These are phyloP conservation scores for Pinus tabuliformis DNA, from an alignment of 75 land plant species.

Conservation along the genomic window DNA sequence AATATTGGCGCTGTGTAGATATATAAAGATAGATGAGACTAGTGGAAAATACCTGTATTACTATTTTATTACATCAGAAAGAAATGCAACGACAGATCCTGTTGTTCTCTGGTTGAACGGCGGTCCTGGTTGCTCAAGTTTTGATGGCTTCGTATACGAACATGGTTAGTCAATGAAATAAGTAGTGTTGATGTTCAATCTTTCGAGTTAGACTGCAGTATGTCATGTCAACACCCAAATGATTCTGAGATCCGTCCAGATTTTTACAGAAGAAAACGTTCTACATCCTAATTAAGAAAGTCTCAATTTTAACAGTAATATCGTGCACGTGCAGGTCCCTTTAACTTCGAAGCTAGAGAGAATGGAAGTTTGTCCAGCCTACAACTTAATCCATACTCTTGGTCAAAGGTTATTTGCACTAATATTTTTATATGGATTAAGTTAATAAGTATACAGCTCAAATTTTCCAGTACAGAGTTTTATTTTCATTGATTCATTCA, in stretches of 20 bases:
- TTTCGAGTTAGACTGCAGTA: not conserved
- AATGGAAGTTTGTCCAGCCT: constrained; percentile 41
- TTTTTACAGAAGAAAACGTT: not conserved
- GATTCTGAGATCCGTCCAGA: not conserved
- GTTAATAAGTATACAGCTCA: too few relatives aligned
- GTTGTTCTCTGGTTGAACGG: constrained; percentile 95
- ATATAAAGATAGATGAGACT: constrained; percentile 58
- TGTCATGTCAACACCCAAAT: not conserved
- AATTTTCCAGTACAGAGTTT: too few relatives aligned
- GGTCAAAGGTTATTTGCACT: constrained; percentile 73
- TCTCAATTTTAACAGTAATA: not conserved
- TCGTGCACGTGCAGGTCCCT: constrained; percentile 56
- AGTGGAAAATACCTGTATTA: constrained; percentile 62
- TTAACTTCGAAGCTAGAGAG: constrained; percentile 54
- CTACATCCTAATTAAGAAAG: not conserved
- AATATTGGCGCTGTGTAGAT: constrained; percentile 36
- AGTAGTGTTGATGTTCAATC: not conserved
- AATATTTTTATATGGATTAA: not conserved
- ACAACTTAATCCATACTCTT: constrained; percentile 76
- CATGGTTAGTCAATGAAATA: constrained; percentile 47
- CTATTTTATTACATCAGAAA: constrained; percentile 75
- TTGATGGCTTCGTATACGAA: constrained; percentile 82
- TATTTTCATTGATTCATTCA: too few relatives aligned
- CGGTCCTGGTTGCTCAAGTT: constrained; percentile 95
- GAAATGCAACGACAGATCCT: constrained; percentile 71